Evolutionary conservation across 495 filamentous ascomycete genomes (phyloP), one percentile per base, ranked within the genome.

Genomic region (Aspergillus kassunensis): DNA sequence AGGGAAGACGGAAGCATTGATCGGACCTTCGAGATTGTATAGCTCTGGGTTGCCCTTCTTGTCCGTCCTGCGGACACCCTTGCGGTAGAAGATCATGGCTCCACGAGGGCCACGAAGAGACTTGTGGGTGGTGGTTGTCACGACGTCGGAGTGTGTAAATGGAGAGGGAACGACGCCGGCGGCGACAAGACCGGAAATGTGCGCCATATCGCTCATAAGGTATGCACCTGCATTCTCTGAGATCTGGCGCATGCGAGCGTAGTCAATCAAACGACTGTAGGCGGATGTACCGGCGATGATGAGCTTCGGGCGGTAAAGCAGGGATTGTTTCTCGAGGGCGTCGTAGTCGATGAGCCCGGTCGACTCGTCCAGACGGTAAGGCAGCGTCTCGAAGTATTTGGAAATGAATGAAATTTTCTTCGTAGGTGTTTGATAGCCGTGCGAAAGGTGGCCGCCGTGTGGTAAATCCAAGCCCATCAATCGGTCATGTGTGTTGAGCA

Each of bases 331-430:
- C 66, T 95, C 89, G 34, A 98, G 80, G 54, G 82, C 86, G 61
- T 88, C 80, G 66, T 98, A 98, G 74, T 98, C 91, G 65, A 98
- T 97, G 49, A 92, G 69, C 41, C 93, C 95, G 6, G 93, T 97
- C 27, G 80, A 77, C 69, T 92, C 89, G 57, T 98, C 85, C 21
- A 98, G 80, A 23, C 90, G 83, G 73, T 98, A 98, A 2, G 93
- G 93, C 11, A 98, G 67, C 4, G 95, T 97, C 76, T 98, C 93
- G 63, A 97, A 98, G 74, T 98, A 98, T 69, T 97, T 97, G 36
- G 93, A 97, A 49, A 98, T 87, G 59, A 88, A 88, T 13, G 93
- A 97, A 60, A 98, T 97, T 79, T 98, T 98, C 78, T 97, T 97
- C 36, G 88, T 91, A 2, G 95, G 91, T 11, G 87, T 97, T 70